Base-by-base conservation (phyloP, 352 stramenopile species). In the Peronospora farinosa region DNA sequence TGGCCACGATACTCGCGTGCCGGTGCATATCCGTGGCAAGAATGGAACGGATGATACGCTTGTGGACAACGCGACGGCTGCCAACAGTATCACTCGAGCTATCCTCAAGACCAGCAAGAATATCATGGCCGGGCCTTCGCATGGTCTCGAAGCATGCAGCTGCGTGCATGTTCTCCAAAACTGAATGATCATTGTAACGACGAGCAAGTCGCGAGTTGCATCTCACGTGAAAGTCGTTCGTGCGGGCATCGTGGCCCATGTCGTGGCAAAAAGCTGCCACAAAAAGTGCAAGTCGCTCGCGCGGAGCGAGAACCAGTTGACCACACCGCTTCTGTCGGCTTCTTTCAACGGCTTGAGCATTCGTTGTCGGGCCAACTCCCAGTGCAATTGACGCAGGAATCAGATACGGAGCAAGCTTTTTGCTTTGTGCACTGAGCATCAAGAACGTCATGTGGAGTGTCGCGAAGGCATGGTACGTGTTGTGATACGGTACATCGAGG, bases 131-230 rank as follows among this genome's bases (percentile, higher is more conserved):
- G 0, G 77, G 77, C 5, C 61, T 64, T 39, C 78, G 60, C 68
- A 95, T 81, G 19, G 79, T 87, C 46, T 90, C 75, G 35, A 89
- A 92, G 53, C 82, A 89, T 7, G 77, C 71, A 4, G 78, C 78
- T 0, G 83, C 72, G 45, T 95, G 84, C 71, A 93, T 88, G 53
- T 95, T 96, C 61, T 96, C 86, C 8, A 96, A 67, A 19, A 96
- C 86, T 0, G 77, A 89, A 42, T 86, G 69, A 60, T 96, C 82
- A 53, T 94, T 93, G 64, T 96, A 96, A 10, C 84, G 67, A 67
- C 89, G 74, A 35, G 86, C 85, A 37, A 92, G 68, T 21, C 69
- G 72, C 32, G 80, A 90, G 43, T 67, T 70, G 40, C 74, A 72
- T 7, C 84, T 69, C 40, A 92, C 84, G 56, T 95, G 79, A 49